phyloP scores from a whole-genome alignment of 768 basidiomycete species.

The Amanita exitialis region DNA sequence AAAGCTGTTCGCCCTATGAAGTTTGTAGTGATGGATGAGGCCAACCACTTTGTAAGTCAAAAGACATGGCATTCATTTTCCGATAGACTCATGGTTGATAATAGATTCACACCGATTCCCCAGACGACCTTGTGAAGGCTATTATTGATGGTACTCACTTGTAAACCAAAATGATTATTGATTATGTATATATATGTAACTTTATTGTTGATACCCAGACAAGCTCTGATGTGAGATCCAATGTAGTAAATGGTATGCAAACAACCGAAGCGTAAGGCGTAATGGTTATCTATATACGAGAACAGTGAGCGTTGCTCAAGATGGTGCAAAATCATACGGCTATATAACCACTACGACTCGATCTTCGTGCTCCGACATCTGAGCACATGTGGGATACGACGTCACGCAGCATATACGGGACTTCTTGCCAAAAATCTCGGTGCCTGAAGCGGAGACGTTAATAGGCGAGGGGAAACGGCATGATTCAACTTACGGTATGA shows the following conservation, averaged over 20 bases:
- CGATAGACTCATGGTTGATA: not conserved
- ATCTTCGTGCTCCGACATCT: constrained; percentile 54
- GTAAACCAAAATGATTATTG: not conserved
- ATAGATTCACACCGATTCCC: not conserved
- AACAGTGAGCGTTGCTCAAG: not conserved
- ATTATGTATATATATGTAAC: not conserved
- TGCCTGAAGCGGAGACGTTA: constrained; percentile 35
- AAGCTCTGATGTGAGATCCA: not conserved
- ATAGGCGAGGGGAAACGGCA: not conserved
- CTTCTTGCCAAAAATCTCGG: constrained; percentile 86
- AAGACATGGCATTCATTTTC: not conserved
- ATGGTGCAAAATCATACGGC: constrained; percentile 38
- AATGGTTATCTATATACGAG: not conserved
- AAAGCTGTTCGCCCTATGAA: constrained; percentile 13
- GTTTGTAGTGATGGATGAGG: constrained; percentile 16
- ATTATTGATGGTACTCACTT: not conserved
- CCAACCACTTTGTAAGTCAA: constrained; percentile 26
- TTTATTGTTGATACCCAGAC: not conserved
- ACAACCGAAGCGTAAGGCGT: not conserved
- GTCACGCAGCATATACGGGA: constrained; percentile 77
- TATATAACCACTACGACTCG: constrained; percentile 66
- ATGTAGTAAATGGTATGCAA: constrained; percentile 1
- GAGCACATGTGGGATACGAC: constrained; percentile 72
- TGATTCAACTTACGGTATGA: constrained; percentile 60
- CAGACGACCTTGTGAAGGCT: not conserved